Evolutionary conservation across 2,329 filamentous ascomycete species (phyloP).

Genomic region (Cytospora piceicola): DNA sequence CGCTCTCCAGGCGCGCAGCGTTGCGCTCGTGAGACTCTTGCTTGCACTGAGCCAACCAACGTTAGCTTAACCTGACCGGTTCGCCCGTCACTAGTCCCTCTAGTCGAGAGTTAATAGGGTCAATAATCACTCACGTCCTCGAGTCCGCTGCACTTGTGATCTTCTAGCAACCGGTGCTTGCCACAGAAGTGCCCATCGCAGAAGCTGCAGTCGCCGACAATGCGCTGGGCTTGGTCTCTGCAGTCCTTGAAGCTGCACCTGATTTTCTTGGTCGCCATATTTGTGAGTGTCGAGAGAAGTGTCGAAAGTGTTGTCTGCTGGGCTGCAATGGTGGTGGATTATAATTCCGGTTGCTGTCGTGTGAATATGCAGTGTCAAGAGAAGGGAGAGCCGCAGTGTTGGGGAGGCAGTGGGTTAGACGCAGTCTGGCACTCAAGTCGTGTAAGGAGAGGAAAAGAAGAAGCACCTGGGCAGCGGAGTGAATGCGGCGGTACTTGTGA

Average conservation of each 20-base stretch:
- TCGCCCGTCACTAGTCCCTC: constrained; percentile 25
- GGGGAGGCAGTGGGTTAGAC: background rate
- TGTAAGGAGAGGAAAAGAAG: background rate
- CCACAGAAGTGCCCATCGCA: constrained; percentile 93
- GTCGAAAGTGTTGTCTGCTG: background rate
- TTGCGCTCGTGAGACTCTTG: constrained; percentile 95
- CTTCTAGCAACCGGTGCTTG: constrained; percentile 91
- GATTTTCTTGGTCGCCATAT: constrained; percentile 74
- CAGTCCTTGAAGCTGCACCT: constrained; percentile 90
- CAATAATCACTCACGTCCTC: constrained; percentile 74
- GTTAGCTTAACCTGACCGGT: constrained; percentile 35
- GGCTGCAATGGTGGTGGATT: background rate
- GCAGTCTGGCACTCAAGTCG: too few relatives aligned
- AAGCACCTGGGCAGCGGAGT: background rate
- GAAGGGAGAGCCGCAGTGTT: background rate
- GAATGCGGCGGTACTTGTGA: background rate
- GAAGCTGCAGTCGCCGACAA: constrained; percentile 95
- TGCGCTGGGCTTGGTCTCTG: constrained; percentile 85
- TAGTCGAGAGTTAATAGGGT: too few relatives aligned
- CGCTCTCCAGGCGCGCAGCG: constrained; percentile 85
- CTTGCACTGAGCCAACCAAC: constrained; percentile 67
- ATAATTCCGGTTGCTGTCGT: background rate
- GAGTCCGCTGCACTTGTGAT: constrained; percentile 88
- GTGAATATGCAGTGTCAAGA: too few relatives aligned
- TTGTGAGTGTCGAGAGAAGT: background rate